Percentiles rank a stretch among this genome's conserved stretches.
Conservation (phyloP, 2,329 filamentous ascomycete genomes). For the Neonectria sp. region DNA sequence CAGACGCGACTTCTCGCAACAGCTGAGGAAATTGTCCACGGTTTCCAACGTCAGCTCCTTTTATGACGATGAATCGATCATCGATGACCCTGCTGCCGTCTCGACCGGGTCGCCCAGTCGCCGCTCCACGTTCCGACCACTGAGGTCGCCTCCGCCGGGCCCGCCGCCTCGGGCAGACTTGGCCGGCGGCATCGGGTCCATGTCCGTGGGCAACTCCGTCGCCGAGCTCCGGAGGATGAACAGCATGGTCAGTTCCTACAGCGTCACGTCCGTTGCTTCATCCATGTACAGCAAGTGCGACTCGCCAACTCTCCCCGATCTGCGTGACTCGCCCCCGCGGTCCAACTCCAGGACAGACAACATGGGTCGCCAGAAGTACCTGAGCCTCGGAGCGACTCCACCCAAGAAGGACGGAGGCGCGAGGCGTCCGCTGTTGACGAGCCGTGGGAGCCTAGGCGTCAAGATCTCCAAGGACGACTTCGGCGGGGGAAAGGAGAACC, state of each 20-base stretch:
- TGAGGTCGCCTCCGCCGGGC: slow-evolving; percentile 23
- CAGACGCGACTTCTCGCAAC: slow-evolving; percentile 33
- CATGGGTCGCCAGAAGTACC: slow-evolving; percentile 63
- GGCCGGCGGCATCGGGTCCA: slow-evolving; percentile 34
- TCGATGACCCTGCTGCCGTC: slow-evolving; percentile 34
- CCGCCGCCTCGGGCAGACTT: slow-evolving; percentile 23
- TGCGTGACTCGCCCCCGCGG: slow-evolving; percentile 55
- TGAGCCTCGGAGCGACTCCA: slow-evolving; percentile 56
- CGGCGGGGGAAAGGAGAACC: slow-evolving; percentile 50
- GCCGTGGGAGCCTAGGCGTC: slow-evolving; percentile 33
- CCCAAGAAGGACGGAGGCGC: slow-evolving; percentile 35
- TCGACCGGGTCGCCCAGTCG: slow-evolving; percentile 45
- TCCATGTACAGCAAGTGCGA: slow-evolving; percentile 47
- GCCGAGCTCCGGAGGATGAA: slow-evolving; percentile 72
- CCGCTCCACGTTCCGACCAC: slow-evolving; percentile 33
- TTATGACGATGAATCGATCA: slow-evolving; percentile 35
- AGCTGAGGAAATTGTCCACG: slow-evolving; percentile 43
- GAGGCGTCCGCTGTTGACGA: slow-evolving; percentile 19
- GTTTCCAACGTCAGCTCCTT: slow-evolving; percentile 45
- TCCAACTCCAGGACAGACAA: slow-evolving; percentile 48
- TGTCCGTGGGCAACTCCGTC: slow-evolving; percentile 61
- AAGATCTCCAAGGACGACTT: slow-evolving; percentile 42
- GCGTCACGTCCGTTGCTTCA: slow-evolving; percentile 56
- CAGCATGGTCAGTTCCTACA: slow-evolving; percentile 64
- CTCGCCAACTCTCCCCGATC: slow-evolving; percentile 57